A percentile compares a stretch with the other conserved stretches of the same genome.
phyloP scores from a whole-genome alignment of 768 basidiomycete genomes.

The Dacryopinax spathularia region DNA sequence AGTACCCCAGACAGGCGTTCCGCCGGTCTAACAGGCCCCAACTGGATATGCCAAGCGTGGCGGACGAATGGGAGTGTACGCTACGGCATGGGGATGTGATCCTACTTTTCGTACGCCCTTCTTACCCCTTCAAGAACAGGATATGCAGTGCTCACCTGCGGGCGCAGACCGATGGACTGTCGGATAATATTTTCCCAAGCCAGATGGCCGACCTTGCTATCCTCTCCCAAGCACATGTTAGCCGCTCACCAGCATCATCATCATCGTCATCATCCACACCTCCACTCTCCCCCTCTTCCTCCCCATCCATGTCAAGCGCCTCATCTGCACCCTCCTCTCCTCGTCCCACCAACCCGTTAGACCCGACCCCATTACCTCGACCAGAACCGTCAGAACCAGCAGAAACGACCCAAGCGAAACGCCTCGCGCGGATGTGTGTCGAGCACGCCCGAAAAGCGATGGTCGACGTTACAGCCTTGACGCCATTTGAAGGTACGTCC shows the following conservation, averaged over 20 bases:
- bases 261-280: too few species aligned
- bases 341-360: too few species aligned
- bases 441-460: background rate
- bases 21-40: background rate
- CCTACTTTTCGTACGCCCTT: constrained; percentile 32
- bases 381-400: too few species aligned
- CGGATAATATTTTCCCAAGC: constrained; percentile 47
- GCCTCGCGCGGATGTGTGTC: background rate
- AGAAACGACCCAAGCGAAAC: background rate
- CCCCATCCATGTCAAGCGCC: background rate
- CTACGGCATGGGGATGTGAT: constrained; percentile 42
- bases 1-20: constrained; percentile 1
- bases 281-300: constrained; percentile 29
- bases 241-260: too few species aligned
- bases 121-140: background rate
- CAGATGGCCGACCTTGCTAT: constrained; percentile 61
- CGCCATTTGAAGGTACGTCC: background rate
- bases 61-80: constrained; percentile 14
- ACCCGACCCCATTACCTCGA: too few species aligned
- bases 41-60: background rate
- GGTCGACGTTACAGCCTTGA: background rate
- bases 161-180: constrained; percentile 39
- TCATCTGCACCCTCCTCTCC: background rate
- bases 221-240: constrained; percentile 33
- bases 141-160: background rate